Evolutionary conservation across 352 stramenopile genomes (phyloP), one percentile per base, ranked within the genome.

Genomic region (Phytophthora sp.): DNA sequence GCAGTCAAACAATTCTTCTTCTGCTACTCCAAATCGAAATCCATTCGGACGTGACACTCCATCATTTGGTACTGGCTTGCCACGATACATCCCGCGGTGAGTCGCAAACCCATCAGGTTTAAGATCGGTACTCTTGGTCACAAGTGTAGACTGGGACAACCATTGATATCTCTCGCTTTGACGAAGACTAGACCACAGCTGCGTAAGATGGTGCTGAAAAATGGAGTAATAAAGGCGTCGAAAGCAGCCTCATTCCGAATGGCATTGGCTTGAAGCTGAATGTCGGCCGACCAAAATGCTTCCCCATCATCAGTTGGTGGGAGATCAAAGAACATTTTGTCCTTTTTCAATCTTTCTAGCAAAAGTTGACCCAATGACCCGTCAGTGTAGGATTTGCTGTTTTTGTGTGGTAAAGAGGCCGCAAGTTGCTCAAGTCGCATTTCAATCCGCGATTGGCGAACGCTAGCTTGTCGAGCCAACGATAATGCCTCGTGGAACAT

Each of bases 1-100:
- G 55, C 63, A 72, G 41, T 72, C 63, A 41, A 72, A 59, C 55
- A 63, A 63, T 55, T 62, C 49, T 58, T 72, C 51, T n/a, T 66
- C 50, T 57, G 62, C 48, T 52, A 56, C 62, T 63, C 63, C 55
- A 72, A 68, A 72, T 59, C 48, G 49, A 63, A 57, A 67, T 66
- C 41, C 62, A 55, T 31, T 52, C 48, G 27, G 18, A 26, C 46
- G 54, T 51, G 30, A 34, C 43, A 69, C 61, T 57, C 18, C 43
- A 59, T 64, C 35, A 42, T 54, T 26, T 54, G 62, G 54, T 52
- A 31, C 48, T 53, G 37, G 38, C 39, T 57, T 66, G 23, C 8
- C 45, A 39, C 24, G 61, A 59, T 45, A 65, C 61, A 69, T 69
- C 5, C 45, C 61, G n/a, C 15, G 61, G 53, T 69, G 58, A 20